These are phyloP conservation scores for Entonaema liquescens DNA, from an alignment of 495 filamentous ascomycete species.

Conservation along the genomic window DNA sequence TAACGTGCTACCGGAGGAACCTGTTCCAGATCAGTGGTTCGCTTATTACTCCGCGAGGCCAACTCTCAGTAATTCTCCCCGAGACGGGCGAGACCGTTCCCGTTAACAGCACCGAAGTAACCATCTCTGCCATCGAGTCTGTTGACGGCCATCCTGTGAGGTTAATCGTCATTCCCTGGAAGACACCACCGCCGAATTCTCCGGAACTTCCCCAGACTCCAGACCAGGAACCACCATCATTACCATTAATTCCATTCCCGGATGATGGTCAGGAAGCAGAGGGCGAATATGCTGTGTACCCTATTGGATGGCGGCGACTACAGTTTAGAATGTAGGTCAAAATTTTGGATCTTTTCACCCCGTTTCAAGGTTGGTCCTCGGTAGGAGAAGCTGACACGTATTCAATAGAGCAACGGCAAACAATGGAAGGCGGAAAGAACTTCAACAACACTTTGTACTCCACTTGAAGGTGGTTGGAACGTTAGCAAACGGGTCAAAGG, in stretches of 20 bases:
- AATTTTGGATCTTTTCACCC: neutral
- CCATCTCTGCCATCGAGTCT: slow-evolving; percentile 88
- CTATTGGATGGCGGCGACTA: slow-evolving; percentile 87
- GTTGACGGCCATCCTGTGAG: slow-evolving; percentile 89
- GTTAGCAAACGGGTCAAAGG: slow-evolving; percentile 71
- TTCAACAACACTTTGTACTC: slow-evolving; percentile 84
- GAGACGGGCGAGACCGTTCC: slow-evolving; percentile 84
- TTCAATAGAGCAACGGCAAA: slow-evolving; percentile 64
- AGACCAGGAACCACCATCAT: slow-evolving; percentile 66
- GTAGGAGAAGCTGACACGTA: slow-evolving; percentile 30
- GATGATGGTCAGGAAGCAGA: slow-evolving; percentile 69
- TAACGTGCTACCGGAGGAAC: slow-evolving; percentile 94
- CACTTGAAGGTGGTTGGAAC: slow-evolving; percentile 77
- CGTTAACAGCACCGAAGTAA: slow-evolving; percentile 81
- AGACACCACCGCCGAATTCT: slow-evolving; percentile 82
- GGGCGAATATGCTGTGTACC: slow-evolving; percentile 84
- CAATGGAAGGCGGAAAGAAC: slow-evolving; percentile 79
- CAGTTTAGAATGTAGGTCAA: slow-evolving; percentile 79
- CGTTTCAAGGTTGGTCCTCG: neutral
- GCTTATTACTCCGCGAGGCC: slow-evolving; percentile 77
- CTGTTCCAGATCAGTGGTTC: slow-evolving; percentile 91
- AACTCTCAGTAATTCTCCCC: slow-evolving; percentile 76
- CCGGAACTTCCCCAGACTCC: slow-evolving; percentile 63
- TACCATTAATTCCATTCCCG: slow-evolving; percentile 79
- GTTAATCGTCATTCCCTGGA: slow-evolving; percentile 95